Evolutionary conservation across 2,329 filamentous ascomycete genomes (phyloP).

Genomic region (Nemania bipapillata): DNA sequence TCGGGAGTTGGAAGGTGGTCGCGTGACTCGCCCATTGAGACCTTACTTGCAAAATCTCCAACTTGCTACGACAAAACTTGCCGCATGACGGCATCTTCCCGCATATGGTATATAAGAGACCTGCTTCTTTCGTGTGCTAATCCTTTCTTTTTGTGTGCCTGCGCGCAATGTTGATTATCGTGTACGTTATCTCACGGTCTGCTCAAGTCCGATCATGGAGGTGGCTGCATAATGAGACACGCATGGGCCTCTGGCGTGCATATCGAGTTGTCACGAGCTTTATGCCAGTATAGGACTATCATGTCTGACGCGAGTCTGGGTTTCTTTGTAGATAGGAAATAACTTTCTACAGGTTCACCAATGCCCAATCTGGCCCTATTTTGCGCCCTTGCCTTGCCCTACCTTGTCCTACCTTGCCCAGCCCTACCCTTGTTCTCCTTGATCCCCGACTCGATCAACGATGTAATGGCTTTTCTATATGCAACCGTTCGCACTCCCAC

Average conservation of each 20-base stretch:
- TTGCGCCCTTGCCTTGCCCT: not conserved
- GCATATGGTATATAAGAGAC: not conserved
- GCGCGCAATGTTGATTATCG: not conserved
- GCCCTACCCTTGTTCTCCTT: not conserved
- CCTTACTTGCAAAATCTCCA: not conserved
- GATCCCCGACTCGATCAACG: not conserved
- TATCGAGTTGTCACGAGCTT: not conserved
- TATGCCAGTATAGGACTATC: not conserved
- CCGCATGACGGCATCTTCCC: conserved; percentile 39
- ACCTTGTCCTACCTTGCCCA: not conserved
- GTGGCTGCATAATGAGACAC: not conserved
- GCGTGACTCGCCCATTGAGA: not conserved
- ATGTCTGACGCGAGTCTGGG: conserved; percentile 1
- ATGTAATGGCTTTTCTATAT: not conserved
- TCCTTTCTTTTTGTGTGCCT: not conserved
- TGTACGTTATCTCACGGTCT: not conserved
- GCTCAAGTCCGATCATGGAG: not conserved
- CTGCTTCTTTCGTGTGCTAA: not conserved
- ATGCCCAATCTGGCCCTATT: conserved; percentile 1
- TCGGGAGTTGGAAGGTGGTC: conserved; percentile 4
- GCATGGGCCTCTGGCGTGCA: not conserved
- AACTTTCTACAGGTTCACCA: conserved; percentile 13
- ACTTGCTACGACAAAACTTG: conserved; percentile 36
- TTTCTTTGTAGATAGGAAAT: conserved; percentile 8
- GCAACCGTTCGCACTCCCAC: not conserved